Conservation (phyloP, 495 filamentous ascomycete species). For the Penicillium lividum region DNA sequence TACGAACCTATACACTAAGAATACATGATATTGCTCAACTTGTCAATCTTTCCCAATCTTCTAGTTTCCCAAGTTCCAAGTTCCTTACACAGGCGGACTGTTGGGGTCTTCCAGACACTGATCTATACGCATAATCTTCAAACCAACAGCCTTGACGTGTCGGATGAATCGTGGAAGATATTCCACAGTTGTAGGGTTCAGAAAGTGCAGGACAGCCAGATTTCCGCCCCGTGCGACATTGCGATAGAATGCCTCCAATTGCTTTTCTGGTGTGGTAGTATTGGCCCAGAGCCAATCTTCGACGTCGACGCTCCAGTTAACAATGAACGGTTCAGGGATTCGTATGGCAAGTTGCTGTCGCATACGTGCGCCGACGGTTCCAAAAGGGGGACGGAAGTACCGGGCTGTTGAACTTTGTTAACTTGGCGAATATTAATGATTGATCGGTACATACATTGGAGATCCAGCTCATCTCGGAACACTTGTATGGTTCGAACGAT, state of each 20-base stretch:
- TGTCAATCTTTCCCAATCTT: neutral
- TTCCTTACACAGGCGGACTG: constrained; percentile 54
- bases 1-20: constrained; percentile 5
- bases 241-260: constrained; percentile 71
- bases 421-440: neutral
- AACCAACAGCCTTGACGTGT: constrained; percentile 64
- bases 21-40: constrained; percentile 1
- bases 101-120: constrained; percentile 74
- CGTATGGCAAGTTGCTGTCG: constrained; percentile 60
- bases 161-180: constrained; percentile 70
- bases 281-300: constrained; percentile 78
- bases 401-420: constrained; percentile 28
- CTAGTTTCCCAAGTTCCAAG: too few relatives aligned
- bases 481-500: constrained; percentile 62
- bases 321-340: constrained; percentile 56
- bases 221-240: constrained; percentile 68
- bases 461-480: constrained; percentile 51
- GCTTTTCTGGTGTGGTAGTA: constrained; percentile 65
- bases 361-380: constrained; percentile 71
- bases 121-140: constrained; percentile 74
- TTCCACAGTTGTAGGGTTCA: constrained; percentile 65
- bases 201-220: constrained; percentile 76
- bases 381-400: constrained; percentile 79
- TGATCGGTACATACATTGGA: constrained; percentile 32
- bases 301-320: constrained; percentile 76